Base-by-base conservation (phyloP, 345 rosid genomes). In the Iberis pinnata region DNA sequence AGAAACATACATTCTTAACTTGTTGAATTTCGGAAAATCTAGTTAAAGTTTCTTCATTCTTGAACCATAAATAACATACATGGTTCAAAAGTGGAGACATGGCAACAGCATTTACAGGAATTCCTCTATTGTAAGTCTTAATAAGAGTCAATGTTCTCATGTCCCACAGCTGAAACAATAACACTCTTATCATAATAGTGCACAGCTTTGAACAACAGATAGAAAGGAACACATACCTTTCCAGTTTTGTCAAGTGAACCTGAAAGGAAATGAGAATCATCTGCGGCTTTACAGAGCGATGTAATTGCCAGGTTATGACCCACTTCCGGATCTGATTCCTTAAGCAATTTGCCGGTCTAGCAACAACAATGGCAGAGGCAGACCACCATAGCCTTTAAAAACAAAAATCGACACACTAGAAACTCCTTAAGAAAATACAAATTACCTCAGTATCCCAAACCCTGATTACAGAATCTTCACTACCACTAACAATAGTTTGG, bases 211-310 rank as follows among this genome's bases (percentile, higher is more conserved):
- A 66, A 36, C 67, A 53, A 39, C 2, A 41, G 15, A 29, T 31
- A 10, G 39, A 55, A n/a, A 64, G 5, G 22, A 57, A n/a, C 15
- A 52, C 45, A 42, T 53, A 79, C 99, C 97, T 88, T 93, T 5
- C 97, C 97, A 63, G 99, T 86, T 74, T 80, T 93, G 76, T 88
- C 99, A 15, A 76, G 77, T 54, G 99, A 88, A 51, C 97, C 99
- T 3, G 92, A 82, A 41, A 93, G 27, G 55, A 88, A 88, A 68
- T 88, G 95, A 17, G 97, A 83, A 49, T 83, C 78, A 68, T 93
- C 99, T 14, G 75, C 76, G 37, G 94, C 60, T 76, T 86, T 93
- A 45, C 73, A 22, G 14, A 93, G 87, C 12, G 99, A 88, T 19
- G 97, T 78, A 57, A 93, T 82, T 0, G 82, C 12, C 80, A 80